These are phyloP conservation scores for Fusarium nematophilum DNA, from an alignment of 2,329 filamentous ascomycete genomes.

Conservation along the genomic window DNA sequence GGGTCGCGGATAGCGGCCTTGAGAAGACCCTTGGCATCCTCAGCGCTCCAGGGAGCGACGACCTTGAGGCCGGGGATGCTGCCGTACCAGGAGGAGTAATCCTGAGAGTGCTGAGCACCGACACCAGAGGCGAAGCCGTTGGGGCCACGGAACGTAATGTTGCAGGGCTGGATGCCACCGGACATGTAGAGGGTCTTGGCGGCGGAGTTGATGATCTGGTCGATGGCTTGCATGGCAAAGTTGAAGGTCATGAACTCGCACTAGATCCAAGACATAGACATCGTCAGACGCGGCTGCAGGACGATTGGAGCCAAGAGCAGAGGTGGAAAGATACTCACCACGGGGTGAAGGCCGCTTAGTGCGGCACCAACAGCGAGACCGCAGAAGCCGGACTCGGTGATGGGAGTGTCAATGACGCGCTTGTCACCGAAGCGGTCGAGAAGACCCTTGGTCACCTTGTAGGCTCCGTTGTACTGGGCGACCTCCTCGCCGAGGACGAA, in stretches of 20 bases:
- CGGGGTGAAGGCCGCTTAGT: conserved; percentile 90
- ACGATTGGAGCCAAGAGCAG: not conserved
- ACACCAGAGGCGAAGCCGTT: conserved; percentile 98
- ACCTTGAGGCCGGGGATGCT: conserved; percentile 98
- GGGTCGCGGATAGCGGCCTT: conserved; percentile 99
- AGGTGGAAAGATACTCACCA: conserved; percentile 70
- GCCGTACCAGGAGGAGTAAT: conserved; percentile 99
- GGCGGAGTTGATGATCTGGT: conserved; percentile 98
- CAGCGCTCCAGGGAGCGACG: conserved; percentile 93
- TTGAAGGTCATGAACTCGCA: conserved; percentile 99
- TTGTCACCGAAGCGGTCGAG: conserved; percentile 97
- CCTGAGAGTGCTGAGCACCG: conserved; percentile 97
- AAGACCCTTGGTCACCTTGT: conserved; percentile 99
- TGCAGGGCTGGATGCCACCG: conserved; percentile 98
- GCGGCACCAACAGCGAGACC: conserved; percentile 96
- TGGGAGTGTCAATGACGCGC: conserved; percentile 97
- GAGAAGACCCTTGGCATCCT: conserved; percentile 97
- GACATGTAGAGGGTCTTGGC: conserved; percentile 99
- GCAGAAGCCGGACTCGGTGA: conserved; percentile 95
- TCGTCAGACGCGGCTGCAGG: conserved; percentile 18
- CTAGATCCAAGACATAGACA: conserved; percentile 55
- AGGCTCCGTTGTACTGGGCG: conserved; percentile 99
- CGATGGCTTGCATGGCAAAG: conserved; percentile 99
- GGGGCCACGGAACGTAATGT: conserved; percentile 99
- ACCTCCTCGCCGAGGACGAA: conserved; percentile 98